Evolutionary conservation across 2,329 filamentous ascomycete species (phyloP), one percentile per base, ranked within the genome.

Genomic region (Lanzia echinophila): DNA sequence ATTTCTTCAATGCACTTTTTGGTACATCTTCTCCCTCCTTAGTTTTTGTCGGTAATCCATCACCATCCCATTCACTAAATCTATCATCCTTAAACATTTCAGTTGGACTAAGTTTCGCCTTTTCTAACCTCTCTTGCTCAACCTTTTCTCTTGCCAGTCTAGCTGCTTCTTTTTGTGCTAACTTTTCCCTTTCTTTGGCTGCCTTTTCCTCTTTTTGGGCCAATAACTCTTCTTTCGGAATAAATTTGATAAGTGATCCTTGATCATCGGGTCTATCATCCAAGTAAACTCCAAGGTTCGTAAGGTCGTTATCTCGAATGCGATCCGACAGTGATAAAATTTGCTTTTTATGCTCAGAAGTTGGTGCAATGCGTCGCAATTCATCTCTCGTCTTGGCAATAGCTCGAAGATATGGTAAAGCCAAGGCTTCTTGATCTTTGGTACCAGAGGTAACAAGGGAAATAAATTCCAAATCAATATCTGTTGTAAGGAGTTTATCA

Each of bases 281-380:
- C 1, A 96, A 82, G 65, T 95, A 95, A 55, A 96, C 86, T 36
- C 86, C 88, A 0, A 95, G 74, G 55, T 91, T 84, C 63, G 88
- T 91, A 11, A 96, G 81, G 54, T 91, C 83, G 10, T 82, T 77
- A 68, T 96, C 88, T 50, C 91, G 87, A 42, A 96, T 81, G 17
- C 80, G 78, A 67, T 95, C 92, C 60, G 87, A 94, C 45, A 95
- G 79, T 0, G 76, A 71, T 1, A 96, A 81, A 36, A 94, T 83
- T 3, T 86, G 79, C 66, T 90, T 88, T 56, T 86, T 82, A 1
- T 82, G 75, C 15, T 77, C 71, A 0, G 76, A 70, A 0, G 70
- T 64, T 1, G 74, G 69, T 3, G 78, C 76, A 1, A 88, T 69
- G 6, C 74, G 73, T 3, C 82, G 77, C 0, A 90, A 72, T 59